Conservation (phyloP, 1,284 basidiomycete species). For the Marasmius sp. region DNA sequence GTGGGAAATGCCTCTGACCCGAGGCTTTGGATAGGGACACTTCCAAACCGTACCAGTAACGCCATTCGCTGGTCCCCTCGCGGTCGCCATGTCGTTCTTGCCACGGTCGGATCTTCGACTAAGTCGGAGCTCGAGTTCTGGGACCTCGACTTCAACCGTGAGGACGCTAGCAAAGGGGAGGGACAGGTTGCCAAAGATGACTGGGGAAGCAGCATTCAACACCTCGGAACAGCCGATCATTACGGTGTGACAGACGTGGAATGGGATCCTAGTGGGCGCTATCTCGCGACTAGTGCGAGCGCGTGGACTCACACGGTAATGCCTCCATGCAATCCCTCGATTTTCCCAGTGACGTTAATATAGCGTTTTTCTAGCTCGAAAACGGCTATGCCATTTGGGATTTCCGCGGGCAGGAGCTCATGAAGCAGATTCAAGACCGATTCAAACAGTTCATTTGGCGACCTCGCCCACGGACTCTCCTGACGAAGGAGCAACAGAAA, state of each 20-base stretch:
- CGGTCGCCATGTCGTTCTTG: slow-evolving; percentile 93
- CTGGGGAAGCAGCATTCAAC: slow-evolving; percentile 87
- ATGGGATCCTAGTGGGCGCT: slow-evolving; percentile 98
- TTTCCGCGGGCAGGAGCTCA: slow-evolving; percentile 92
- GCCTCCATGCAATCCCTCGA: slow-evolving; percentile 15
- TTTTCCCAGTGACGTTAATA: slow-evolving; percentile 10
- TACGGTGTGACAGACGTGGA: slow-evolving; percentile 98
- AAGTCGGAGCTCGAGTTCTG: slow-evolving; percentile 99
- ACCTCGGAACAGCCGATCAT: slow-evolving; percentile 90
- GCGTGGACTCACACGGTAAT: slow-evolving; percentile 92
- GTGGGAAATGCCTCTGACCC: neutral
- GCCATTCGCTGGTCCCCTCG: slow-evolving; percentile 97
- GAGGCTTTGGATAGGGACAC: slow-evolving; percentile 51
- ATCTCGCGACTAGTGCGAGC: slow-evolving; percentile 91
- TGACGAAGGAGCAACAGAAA: slow-evolving; percentile 89
- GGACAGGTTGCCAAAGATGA: slow-evolving; percentile 64
- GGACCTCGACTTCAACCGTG: slow-evolving; percentile 92
- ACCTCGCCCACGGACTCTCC: slow-evolving; percentile 85
- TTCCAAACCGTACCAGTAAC: slow-evolving; percentile 89
- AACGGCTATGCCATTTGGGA: slow-evolving; percentile 98
- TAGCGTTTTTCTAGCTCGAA: slow-evolving; percentile 67
- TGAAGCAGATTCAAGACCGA: slow-evolving; percentile 87
- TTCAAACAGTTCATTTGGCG: slow-evolving; percentile 99
- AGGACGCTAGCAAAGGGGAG: slow-evolving; percentile 67
- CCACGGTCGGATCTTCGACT: slow-evolving; percentile 90